Evolutionary conservation across 805 yeast species (phyloP), one percentile per base, ranked within the genome.

Genomic region (Cyberlindnera nakhonratchasimensis): DNA sequence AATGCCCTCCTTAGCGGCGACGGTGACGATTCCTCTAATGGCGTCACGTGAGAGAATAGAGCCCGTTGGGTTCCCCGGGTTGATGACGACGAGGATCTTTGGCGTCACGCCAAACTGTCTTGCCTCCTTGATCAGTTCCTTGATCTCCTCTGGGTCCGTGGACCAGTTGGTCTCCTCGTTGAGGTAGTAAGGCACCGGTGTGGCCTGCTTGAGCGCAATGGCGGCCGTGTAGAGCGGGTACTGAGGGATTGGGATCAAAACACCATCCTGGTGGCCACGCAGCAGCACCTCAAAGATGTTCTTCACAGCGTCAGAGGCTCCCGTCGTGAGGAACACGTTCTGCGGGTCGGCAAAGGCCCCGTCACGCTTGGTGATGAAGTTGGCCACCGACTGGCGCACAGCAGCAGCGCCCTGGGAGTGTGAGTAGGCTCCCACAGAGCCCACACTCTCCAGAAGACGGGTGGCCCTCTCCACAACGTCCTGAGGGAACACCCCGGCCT

Each of bases 11-110:
- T 82, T 81, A 14, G 96, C 95, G 24, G 96, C 96, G 43, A 91
- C 75, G 29, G 75, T 71, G 44, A 93, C 70, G 41, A 93, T 74
- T 32, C 80, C 82, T 31, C 71, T 78, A 57, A 93, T 88, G 48
- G 82, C 80, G 5, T 74, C 75, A 38, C 70, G 71, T 9, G 75
- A 63, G 45, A 93, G 70, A 41, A 89, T 79, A 1, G 96, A 77
- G 32, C 99, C 99, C 0, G 99, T 93, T 50, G 99, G 99, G 66
- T 93, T 93, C 44, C 99, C 98, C 2, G 99, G 99, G 68, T 93
- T 93, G 58, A 93, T 93, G 13, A 93, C 86, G 3, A 91, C 98
- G 41, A 95, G 67, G 45, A 91, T 82, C 55, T 86, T 79, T 49
- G 93, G 82, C 11, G 65, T 70, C 22, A 86, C 64, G 2, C 84